These are phyloP conservation scores for Crithidia brevicula DNA, from an alignment of 208 protist genomes.

Conservation along the genomic window DNA sequence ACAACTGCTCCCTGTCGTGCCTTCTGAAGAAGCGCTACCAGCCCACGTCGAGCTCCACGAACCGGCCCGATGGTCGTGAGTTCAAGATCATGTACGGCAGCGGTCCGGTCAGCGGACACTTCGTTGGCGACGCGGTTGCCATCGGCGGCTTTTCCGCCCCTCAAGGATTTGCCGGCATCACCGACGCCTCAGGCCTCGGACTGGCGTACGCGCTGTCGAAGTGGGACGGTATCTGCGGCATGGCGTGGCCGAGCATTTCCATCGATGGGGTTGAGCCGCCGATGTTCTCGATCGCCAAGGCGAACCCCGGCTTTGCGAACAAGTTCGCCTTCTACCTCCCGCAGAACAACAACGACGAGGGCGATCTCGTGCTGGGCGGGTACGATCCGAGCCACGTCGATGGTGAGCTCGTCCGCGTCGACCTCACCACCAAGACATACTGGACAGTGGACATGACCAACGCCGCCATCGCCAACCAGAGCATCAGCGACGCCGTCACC, in stretches of 20 bases:
- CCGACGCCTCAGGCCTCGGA: slow-evolving; percentile 77
- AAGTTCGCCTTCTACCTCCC: slow-evolving; percentile 89
- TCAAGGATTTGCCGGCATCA: slow-evolving; percentile 91
- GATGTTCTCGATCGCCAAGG: slow-evolving; percentile 56
- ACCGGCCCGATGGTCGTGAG: slow-evolving; percentile 76
- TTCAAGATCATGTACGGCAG: slow-evolving; percentile 95
- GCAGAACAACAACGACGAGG: slow-evolving; percentile 35
- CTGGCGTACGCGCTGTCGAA: slow-evolving; percentile 89
- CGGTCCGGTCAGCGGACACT: slow-evolving; percentile 90
- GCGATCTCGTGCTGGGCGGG: slow-evolving; percentile 89
- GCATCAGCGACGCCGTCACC: slow-evolving; percentile 44
- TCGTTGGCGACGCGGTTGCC: slow-evolving; percentile 84
- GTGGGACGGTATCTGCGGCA: slow-evolving; percentile 92
- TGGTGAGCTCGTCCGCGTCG: slow-evolving; percentile 82
- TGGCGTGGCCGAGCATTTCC: slow-evolving; percentile 83
- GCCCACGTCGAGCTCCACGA: slow-evolving; percentile 70
- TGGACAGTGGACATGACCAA: slow-evolving; percentile 85
- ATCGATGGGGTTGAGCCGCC: slow-evolving; percentile 83
- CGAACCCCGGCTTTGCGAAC: slow-evolving; percentile 38
- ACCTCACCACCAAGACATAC: slow-evolving; percentile 89
- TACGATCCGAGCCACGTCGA: slow-evolving; percentile 74
- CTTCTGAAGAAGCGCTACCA: slow-evolving; percentile 85
- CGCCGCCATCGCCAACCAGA: slow-evolving; percentile 40
- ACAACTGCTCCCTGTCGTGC: slow-evolving; percentile 66
- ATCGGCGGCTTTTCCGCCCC: slow-evolving; percentile 73